Evolutionary conservation across 2,329 filamentous ascomycete genomes (phyloP).

Genomic region (Alternaria triticina): DNA sequence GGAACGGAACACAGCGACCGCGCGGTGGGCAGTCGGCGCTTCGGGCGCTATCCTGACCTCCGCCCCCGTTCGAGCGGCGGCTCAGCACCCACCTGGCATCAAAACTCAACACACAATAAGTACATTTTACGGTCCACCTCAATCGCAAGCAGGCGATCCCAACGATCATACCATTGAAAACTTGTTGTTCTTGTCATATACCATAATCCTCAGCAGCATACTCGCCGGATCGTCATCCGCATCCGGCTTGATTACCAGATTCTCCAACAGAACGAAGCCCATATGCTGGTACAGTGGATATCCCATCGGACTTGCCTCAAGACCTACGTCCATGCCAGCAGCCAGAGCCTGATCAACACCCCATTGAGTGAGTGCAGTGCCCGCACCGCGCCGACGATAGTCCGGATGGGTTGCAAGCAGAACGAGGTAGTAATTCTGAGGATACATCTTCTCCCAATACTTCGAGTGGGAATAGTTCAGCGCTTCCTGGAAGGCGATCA

Average conservation of each 20-base stretch:
- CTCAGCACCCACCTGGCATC: neutral
- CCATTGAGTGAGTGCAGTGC: neutral
- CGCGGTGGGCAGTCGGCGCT: neutral
- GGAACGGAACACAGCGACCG: neutral
- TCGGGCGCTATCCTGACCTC: neutral
- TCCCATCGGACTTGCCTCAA: neutral
- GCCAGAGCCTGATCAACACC: neutral
- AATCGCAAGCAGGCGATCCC: neutral
- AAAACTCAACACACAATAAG: neutral
- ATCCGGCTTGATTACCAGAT: neutral
- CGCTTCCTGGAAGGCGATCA: neutral
- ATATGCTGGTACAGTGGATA: neutral
- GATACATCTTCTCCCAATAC: neutral
- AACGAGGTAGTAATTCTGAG: neutral
- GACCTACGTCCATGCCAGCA: neutral
- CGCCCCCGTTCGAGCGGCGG: neutral
- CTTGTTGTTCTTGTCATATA: neutral
- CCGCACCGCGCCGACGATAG: neutral
- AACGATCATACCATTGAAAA: neutral
- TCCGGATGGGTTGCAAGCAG: neutral
- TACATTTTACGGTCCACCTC: neutral
- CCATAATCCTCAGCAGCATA: neutral
- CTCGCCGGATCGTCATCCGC: neutral
- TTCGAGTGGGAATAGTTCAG: neutral
- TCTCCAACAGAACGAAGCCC: neutral